Conservation (phyloP, 2,329 filamentous ascomycete species). For the Cercospora zeina region DNA sequence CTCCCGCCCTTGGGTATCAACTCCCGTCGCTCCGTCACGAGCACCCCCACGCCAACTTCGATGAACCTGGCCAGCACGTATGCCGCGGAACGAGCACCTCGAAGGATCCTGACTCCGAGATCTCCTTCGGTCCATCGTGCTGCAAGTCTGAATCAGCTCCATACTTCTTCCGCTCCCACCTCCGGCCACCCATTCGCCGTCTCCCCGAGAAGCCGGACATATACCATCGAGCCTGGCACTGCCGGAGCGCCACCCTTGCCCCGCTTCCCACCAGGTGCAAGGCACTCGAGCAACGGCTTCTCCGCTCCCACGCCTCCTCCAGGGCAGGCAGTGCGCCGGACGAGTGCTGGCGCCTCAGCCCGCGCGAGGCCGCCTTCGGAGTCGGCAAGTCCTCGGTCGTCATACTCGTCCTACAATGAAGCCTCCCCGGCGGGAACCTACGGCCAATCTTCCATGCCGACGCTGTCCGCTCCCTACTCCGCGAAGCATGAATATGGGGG, state of each 20-base stretch:
- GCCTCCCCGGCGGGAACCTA: slow-evolving; percentile 37
- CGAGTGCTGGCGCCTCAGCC: slow-evolving; percentile 33
- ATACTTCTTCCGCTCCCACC: slow-evolving; percentile 46
- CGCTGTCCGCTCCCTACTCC: slow-evolving; percentile 27
- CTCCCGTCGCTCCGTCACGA: slow-evolving; percentile 19
- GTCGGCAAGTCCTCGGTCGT: slow-evolving; percentile 51
- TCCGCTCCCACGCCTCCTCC: slow-evolving; percentile 42
- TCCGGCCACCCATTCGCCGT: slow-evolving; percentile 52
- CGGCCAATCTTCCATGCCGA: slow-evolving; percentile 29
- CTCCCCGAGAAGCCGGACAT: slow-evolving; percentile 45
- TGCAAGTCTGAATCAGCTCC: slow-evolving; percentile 51
- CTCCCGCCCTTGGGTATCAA: slow-evolving; percentile 37
- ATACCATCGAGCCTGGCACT: slow-evolving; percentile 47
- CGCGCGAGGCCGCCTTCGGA: slow-evolving; percentile 33
- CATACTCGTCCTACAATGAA: slow-evolving; percentile 51
- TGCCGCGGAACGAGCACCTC: slow-evolving; percentile 22
- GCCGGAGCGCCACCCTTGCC: slow-evolving; percentile 51
- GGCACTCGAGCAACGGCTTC: slow-evolving; percentile 40
- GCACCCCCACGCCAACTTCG: slow-evolving; percentile 32
- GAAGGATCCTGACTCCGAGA: slow-evolving; percentile 59
- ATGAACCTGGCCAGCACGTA: slow-evolving; percentile 20
- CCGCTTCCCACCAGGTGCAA: slow-evolving; percentile 46
- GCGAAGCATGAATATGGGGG: slow-evolving; percentile 15
- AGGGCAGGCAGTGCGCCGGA: slow-evolving; percentile 44
- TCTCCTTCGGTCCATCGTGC: slow-evolving; percentile 56